These are phyloP conservation scores for Nemania sp. DNA, from an alignment of 2,329 filamentous ascomycete genomes.

Conservation along the genomic window DNA sequence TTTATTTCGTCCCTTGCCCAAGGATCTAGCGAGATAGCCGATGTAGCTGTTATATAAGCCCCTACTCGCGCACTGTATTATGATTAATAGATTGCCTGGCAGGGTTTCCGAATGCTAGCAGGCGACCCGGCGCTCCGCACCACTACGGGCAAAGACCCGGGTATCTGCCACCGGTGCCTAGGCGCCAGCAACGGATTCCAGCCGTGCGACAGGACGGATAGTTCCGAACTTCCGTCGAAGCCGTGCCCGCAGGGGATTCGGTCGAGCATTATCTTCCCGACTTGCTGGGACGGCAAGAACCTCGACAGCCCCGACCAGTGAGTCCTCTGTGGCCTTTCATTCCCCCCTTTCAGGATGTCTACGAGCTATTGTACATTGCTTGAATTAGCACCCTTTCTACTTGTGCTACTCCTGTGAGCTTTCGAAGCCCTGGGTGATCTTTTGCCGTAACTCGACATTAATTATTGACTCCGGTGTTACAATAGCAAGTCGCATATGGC, in stretches of 20 bases:
- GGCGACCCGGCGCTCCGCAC: constrained; percentile 43
- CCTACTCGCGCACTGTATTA: background rate
- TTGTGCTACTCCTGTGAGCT: no score
- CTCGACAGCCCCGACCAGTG: constrained; percentile 42
- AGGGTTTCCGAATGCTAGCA: constrained; percentile 50
- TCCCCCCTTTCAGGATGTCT: no score
- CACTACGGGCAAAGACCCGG: constrained; percentile 38
- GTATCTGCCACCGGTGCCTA: constrained; percentile 20
- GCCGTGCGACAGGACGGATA: constrained; percentile 34
- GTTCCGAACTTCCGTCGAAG: constrained; percentile 30
- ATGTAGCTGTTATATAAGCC: background rate
- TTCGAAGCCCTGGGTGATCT: no score
- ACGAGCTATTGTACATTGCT: no score
- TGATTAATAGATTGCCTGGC: constrained; percentile 1
- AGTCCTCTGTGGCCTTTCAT: no score
- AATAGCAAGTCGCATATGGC: constrained; percentile 30
- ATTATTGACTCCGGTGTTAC: no score
- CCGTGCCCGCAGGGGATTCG: constrained; percentile 27
- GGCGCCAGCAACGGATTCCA: constrained; percentile 25
- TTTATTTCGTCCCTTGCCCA: background rate
- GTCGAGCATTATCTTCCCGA: constrained; percentile 30
- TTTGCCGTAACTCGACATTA: no score
- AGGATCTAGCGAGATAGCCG: background rate
- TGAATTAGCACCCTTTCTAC: no score
- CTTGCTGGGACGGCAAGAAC: constrained; percentile 50